Conservation (phyloP, 2,329 filamentous ascomycete species). For the Chlorencoelia australis region DNA sequence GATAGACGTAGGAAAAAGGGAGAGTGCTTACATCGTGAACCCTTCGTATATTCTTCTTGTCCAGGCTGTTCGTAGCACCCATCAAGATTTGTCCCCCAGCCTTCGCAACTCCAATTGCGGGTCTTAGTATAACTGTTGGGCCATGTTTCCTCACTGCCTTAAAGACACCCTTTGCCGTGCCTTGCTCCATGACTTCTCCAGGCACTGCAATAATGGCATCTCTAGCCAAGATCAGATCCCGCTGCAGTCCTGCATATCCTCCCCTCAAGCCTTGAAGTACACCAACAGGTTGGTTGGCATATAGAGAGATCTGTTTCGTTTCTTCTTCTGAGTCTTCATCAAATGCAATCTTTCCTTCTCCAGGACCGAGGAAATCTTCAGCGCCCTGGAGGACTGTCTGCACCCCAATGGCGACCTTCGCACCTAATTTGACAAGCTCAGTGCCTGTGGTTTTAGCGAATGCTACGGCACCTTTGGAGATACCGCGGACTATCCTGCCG, state of each 20-base stretch:
- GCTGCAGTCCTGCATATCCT: conserved; percentile 71
- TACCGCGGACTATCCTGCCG: conserved; percentile 79
- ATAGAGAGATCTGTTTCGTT: conserved; percentile 73
- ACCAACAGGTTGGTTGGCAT: conserved; percentile 87
- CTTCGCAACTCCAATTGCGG: conserved; percentile 82
- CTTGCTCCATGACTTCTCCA: conserved; percentile 79
- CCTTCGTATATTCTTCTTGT: conserved; percentile 69
- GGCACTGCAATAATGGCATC: conserved; percentile 95
- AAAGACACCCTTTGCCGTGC: conserved; percentile 70
- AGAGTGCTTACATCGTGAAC: conserved; percentile 74
- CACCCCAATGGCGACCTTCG: conserved; percentile 88
- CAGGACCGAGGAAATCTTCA: conserved; percentile 60
- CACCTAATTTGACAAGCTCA: conserved; percentile 87
- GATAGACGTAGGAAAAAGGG: conserved; percentile 26
- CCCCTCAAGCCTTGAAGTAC: conserved; percentile 78
- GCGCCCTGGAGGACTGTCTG: conserved; percentile 87
- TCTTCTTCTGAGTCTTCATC: conserved; percentile 57
- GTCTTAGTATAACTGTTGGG: conserved; percentile 86
- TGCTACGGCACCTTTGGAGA: conserved; percentile 79
- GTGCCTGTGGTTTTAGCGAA: conserved; percentile 92
- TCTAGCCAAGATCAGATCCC: conserved; percentile 75
- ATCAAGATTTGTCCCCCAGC: conserved; percentile 81
- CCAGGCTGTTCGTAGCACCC: conserved; percentile 85
- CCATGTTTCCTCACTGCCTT: conserved; percentile 69
- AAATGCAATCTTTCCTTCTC: conserved; percentile 32